Conservation (phyloP, 2,329 filamentous ascomycete species). For the Dendryphion nanum region DNA sequence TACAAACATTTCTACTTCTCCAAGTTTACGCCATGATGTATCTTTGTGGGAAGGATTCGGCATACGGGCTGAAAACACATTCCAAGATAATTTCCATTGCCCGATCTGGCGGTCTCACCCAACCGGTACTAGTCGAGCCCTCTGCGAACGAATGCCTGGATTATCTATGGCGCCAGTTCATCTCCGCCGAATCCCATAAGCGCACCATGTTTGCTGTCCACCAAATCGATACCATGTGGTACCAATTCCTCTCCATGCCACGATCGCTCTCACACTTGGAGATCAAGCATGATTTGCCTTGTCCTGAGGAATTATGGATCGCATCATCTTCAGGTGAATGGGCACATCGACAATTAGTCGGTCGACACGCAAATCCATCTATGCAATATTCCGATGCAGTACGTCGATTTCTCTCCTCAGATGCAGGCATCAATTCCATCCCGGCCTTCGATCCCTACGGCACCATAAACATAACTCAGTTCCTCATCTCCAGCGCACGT, state of each 20-base stretch:
- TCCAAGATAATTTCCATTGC: conserved; percentile 19
- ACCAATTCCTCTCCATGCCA: conserved; percentile 21
- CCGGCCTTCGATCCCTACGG: conserved; percentile 20
- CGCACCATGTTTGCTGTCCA: conserved; percentile 19
- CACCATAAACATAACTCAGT: conserved; percentile 21
- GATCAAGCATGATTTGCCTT: conserved; percentile 20
- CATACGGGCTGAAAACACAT: conserved; percentile 19
- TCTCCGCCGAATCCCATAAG: conserved; percentile 12
- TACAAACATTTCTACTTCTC: conserved; percentile 18
- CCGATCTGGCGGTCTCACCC: conserved; percentile 16
- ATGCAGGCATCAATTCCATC: conserved; percentile 8
- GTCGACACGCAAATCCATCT: conserved; percentile 6
- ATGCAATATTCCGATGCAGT: conserved; percentile 16
- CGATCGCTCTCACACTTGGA: conserved; percentile 22
- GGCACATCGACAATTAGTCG: conserved; percentile 13
- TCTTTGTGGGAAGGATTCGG: conserved; percentile 12
- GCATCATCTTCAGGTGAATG: conserved; percentile 15
- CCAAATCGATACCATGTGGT: conserved; percentile 20
- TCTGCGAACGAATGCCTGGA: conserved; percentile 12
- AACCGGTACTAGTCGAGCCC: conserved; percentile 8
- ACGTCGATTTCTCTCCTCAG: conserved; percentile 11
- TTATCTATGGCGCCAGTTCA: conserved; percentile 15
- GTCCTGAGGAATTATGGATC: conserved; percentile 15
- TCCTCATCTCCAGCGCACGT: conserved; percentile 19
- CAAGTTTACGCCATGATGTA: conserved; percentile 20